Percentiles rank a stretch among this genome's conserved stretches.
Conservation (phyloP, 129 eudicot species). For the Smallanthus sonchifolius region DNA sequence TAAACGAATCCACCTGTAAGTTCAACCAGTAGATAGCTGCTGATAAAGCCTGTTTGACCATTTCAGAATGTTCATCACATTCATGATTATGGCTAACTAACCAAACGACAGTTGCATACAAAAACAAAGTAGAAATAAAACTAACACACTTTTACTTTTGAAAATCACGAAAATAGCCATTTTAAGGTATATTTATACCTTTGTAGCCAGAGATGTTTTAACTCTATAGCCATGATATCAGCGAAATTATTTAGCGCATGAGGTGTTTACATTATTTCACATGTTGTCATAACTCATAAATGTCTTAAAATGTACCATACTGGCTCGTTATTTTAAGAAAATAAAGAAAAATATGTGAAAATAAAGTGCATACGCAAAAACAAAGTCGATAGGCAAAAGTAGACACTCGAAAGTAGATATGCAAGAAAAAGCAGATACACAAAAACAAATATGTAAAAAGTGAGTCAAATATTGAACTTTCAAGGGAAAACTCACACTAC, state of each 20-base stretch:
- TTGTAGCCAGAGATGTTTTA: not conserved
- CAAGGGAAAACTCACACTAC: not conserved
- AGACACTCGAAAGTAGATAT: not conserved
- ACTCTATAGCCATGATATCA: not conserved
- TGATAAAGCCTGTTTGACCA: conserved; percentile 92
- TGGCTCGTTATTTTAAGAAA: not conserved
- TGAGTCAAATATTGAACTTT: not conserved
- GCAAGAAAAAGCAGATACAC: not conserved
- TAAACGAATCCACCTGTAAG: conserved; percentile 91
- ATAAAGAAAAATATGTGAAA: not conserved
- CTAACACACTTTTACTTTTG: not conserved
- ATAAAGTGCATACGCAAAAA: not conserved
- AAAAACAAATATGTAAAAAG: not conserved
- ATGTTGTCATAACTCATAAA: not conserved
- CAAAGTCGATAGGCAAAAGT: not conserved
- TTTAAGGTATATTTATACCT: not conserved
- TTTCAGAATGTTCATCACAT: conserved; percentile 67
- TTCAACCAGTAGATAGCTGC: conserved; percentile 99
- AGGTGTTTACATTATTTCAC: not conserved
- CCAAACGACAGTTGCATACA: conserved; percentile 8
- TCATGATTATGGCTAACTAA: conserved; percentile 35
- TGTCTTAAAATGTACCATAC: not conserved
- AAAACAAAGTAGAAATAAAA: not conserved
- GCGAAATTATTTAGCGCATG: not conserved
- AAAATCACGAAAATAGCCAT: not conserved